Base-by-base conservation (phyloP, 31 red algal species). In the Asparagopsis taxiformis region DNA sequence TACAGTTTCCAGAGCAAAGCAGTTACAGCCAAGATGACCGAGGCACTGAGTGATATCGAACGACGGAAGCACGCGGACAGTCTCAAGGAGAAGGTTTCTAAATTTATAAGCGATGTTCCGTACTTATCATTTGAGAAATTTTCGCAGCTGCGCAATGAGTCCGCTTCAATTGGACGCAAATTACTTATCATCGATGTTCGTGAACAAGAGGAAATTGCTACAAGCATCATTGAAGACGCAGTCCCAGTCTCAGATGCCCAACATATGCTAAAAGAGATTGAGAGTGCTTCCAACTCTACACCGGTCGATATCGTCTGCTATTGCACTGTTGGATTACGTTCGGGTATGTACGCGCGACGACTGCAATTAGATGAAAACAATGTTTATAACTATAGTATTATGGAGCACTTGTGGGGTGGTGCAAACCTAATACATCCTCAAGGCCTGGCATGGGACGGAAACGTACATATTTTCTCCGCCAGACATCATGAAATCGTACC, bases 271-370 rank as follows among this genome's bases (percentile, higher is more conserved):
- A 33, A 68, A 7, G 55, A 30, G 19, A 7, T 30, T 6, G 55
- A 59, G n/a, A 59, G 19, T 48, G 31, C 51, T 17, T 2, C 29
- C 25, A 22, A 55, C 1, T 2, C 51, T 6, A 20, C 28, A 55
- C 66, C 48, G 46, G 21, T 43, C 1, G n/a, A 70, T 13, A 52
- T 74, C 2, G 54, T 74, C 3, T 74, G 70, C 31, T 74, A 31
- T 35, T 82, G 77, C 38, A 82, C 77, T 26, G 77, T 82, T 34
- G 77, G 77, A 20, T 70, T 82, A 30, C 63, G 77, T 26, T 82
- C 77, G 6, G 77, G 65, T 26, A 39, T 64, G 16, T 71, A 61
- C 16, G 77, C 77, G 17, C 51, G 55, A 19, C 22, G 31, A 2
- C 51, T 79, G 44, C 2, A 6, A 50, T 17, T 49, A 1, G 48